Evolutionary conservation across 78 protist species (phyloP).

Genomic region (Monosiga brevicollis): DNA sequence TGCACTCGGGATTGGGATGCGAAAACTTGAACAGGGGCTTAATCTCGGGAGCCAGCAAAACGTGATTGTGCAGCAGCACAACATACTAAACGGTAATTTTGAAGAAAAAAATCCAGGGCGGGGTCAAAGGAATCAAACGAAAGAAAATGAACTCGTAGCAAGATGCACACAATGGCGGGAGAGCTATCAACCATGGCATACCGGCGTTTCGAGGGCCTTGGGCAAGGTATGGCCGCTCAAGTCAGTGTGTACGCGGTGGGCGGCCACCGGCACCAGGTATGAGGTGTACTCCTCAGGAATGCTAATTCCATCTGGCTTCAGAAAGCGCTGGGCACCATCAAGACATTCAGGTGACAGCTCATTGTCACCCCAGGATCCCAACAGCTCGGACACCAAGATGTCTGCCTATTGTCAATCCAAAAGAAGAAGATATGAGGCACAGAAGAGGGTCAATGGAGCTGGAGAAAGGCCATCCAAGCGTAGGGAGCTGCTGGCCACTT

Average conservation of each 20-base stretch:
- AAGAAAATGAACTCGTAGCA: no score
- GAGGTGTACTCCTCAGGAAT: conserved; percentile 81
- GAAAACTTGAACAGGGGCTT: background rate
- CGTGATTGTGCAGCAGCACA: background rate
- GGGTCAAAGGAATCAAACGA: no score
- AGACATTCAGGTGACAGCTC: conserved; percentile 99
- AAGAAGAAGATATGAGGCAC: background rate
- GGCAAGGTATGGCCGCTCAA: conserved; percentile 12
- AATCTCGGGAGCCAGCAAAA: background rate
- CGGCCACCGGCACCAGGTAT: conserved; percentile 63
- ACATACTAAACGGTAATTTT: background rate
- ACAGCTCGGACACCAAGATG: conserved; percentile 72
- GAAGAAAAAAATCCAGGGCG: no score
- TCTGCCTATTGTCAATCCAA: conserved; percentile 30
- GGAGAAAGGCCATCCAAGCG: no score
- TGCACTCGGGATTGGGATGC: background rate
- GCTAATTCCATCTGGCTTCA: conserved; percentile 64
- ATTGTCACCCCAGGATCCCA: conserved; percentile 97
- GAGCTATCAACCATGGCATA: no score
- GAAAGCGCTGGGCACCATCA: conserved; percentile 83
- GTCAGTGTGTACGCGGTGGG: conserved; percentile 50
- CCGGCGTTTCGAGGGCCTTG: conserved; percentile 71
- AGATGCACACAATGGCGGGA: no score
- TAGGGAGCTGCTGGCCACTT: no score
- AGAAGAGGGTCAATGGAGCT: background rate